Base-by-base conservation (phyloP, 495 filamentous ascomycete genomes). In the Clavariopsis aquatica region DNA sequence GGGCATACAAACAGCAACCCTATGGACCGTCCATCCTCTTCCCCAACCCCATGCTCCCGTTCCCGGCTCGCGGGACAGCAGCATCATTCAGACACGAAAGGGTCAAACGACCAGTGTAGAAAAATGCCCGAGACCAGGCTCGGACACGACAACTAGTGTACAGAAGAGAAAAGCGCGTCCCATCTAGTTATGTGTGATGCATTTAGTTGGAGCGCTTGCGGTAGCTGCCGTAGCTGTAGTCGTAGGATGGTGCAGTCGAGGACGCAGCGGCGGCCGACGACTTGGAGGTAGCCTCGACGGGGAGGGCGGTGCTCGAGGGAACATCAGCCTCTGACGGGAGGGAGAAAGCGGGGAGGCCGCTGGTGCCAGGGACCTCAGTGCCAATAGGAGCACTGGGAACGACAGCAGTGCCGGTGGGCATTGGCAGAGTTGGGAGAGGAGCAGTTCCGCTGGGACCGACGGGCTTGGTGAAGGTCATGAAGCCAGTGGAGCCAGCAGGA, bases 391-490 rank as follows among this genome's bases (percentile, higher is more conserved):
- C 27, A 52, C 46, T 23, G 52, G 17, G 28, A 19, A 3, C 24
- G 26, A 31, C 12, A 20, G 13, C 49, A n/a, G 15, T 22, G 31
- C 31, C 12, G 31, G 6, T 34, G 31, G 31, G 31, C 6, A 34
- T 34, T 34, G 31, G 31, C 31, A 34, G 31, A 12, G 63, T 52
- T 38, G 47, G 62, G 45, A 52, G 15, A n/a, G 20, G 49, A 34
- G 31, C 17, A 15, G 22, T 28, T 4, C 23, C 28, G 38, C 31
- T 53, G 15, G 53, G 28, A 1, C 27, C 45, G 13, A 45, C 1
- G 15, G 62, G 46, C 47, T 55, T 60, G 28, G 58, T 67, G 51
- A 38, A 57, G 57, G 64, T 67, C 38, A 67, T 38, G 31, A 67
- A 67, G 52, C 64, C 64, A 9, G 57, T 62, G 12, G 64, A 62